Evolutionary conservation across 495 filamentous ascomycete species (phyloP).

Genomic region (Oidiodendron maius): DNA sequence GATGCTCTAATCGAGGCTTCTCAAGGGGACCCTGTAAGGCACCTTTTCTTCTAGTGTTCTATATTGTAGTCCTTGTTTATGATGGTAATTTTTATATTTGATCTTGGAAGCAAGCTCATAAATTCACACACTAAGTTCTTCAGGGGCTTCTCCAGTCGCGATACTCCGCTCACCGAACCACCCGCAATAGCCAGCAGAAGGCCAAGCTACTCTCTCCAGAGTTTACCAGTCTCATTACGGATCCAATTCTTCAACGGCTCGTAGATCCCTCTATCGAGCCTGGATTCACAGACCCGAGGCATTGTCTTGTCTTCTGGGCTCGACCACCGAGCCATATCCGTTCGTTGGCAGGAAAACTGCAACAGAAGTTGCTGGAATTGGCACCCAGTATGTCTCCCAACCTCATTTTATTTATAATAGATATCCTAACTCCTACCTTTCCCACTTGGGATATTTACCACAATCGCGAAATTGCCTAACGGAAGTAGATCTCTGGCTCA

Average conservation of each 20-base stretch:
- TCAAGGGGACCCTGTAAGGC: constrained; percentile 48
- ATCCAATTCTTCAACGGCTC: constrained; percentile 67
- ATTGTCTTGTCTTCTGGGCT: constrained; percentile 85
- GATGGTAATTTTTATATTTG: background rate
- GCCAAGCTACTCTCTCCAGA: constrained; percentile 58
- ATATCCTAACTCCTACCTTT: too few species aligned
- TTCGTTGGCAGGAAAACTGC: constrained; percentile 59
- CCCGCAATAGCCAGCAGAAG: constrained; percentile 65
- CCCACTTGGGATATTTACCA: too few species aligned
- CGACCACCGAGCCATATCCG: constrained; percentile 67
- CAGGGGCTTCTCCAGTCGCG: constrained; percentile 61
- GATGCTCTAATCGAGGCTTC: constrained; percentile 63
- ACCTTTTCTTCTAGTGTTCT: background rate
- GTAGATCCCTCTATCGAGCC: constrained; percentile 53
- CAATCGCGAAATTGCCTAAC: constrained; percentile 5
- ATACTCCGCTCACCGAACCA: constrained; percentile 67
- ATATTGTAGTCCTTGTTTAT: background rate
- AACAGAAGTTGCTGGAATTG: constrained; percentile 53
- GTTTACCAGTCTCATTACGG: constrained; percentile 68
- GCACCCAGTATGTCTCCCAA: constrained; percentile 54
- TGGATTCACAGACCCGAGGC: constrained; percentile 61
- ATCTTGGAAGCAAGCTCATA: background rate
- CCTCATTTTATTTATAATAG: background rate
- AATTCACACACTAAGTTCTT: background rate
- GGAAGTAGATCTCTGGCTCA: constrained; percentile 70